Evolutionary conservation across 1,284 basidiomycete genomes (phyloP).

Genomic region (Cutaneotrichosporon sp.): DNA sequence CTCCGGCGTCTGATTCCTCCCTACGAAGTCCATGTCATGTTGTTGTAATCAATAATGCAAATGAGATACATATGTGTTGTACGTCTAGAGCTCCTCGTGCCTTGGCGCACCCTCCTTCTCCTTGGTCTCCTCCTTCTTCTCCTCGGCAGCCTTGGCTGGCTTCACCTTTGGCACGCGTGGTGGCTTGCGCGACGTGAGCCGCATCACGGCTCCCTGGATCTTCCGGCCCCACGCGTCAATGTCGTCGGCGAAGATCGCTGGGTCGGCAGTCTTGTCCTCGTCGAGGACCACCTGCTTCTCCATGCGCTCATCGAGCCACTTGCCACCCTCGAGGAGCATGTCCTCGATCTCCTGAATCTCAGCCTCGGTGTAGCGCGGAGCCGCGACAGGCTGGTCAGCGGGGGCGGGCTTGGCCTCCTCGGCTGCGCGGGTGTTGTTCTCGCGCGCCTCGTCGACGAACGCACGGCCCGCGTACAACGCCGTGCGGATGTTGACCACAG

Average conservation of each 20-base stretch:
- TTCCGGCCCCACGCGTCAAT: constrained; percentile 76
- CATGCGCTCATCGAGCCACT: constrained; percentile 74
- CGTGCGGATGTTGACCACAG: constrained; percentile 65
- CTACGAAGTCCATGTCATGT: too few relatives aligned
- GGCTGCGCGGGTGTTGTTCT: constrained; percentile 60
- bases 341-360: constrained; percentile 74
- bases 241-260: constrained; percentile 74
- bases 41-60: not conserved
- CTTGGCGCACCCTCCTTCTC: constrained; percentile 8
- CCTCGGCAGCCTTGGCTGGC: constrained; percentile 8
- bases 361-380: constrained; percentile 74
- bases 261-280: constrained; percentile 66
- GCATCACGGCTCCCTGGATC: constrained; percentile 66
- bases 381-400: constrained; percentile 56
- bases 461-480: constrained; percentile 61
- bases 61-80: not conserved
- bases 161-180: constrained; percentile 21
- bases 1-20: too few relatives aligned
- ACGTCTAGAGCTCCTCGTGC: constrained; percentile 19
- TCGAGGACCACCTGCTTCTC: constrained; percentile 70
- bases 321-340: constrained; percentile 70
- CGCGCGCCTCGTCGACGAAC: constrained; percentile 75
- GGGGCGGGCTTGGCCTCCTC: constrained; percentile 53
- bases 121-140: not conserved
- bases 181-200: constrained; percentile 16